Percentiles rank a stretch among this genome's conserved stretches.
phyloP scores from a whole-genome alignment of 371 early-diverging fungal genomes.

The Mortierella sp. region DNA sequence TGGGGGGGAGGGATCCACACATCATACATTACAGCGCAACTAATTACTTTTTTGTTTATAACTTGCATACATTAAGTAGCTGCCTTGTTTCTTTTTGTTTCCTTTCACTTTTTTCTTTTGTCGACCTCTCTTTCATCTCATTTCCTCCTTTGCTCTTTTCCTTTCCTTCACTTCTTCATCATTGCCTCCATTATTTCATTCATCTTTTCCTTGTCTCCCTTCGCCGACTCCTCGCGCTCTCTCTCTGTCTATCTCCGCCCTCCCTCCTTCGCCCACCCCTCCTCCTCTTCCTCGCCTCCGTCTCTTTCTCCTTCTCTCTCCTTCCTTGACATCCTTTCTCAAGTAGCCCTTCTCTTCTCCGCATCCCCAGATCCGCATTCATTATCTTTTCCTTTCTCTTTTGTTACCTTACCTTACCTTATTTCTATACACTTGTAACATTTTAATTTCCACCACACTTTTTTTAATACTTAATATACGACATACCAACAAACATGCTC shows the following conservation, averaged over 20 bases:
- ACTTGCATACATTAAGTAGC: neutral
- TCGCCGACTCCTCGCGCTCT: neutral
- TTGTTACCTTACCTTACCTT: neutral
- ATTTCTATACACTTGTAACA: neutral
- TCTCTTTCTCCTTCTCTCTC: neutral
- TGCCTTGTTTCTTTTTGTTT: neutral
- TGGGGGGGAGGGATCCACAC: neutral
- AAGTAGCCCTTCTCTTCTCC: neutral
- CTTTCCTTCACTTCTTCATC: neutral
- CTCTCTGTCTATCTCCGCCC: neutral
- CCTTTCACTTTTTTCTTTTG: neutral
- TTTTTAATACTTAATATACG: slow-evolving; percentile 6
- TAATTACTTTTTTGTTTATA: neutral
- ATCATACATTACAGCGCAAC: neutral
- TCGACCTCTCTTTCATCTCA: slow-evolving; percentile 8
- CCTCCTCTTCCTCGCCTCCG: slow-evolving; percentile 5
- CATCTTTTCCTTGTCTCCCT: neutral
- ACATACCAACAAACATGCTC: slow-evolving; percentile 19
- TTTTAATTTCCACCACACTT: slow-evolving; percentile 17
- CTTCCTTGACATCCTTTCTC: neutral
- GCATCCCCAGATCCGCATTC: neutral
- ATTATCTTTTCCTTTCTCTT: slow-evolving; percentile 1
- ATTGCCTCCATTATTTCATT: neutral
- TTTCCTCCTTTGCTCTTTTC: neutral
- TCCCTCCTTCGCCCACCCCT: neutral